Evolutionary conservation across 495 filamentous ascomycete species (phyloP).

Genomic region (Aspergillus ellipticus): DNA sequence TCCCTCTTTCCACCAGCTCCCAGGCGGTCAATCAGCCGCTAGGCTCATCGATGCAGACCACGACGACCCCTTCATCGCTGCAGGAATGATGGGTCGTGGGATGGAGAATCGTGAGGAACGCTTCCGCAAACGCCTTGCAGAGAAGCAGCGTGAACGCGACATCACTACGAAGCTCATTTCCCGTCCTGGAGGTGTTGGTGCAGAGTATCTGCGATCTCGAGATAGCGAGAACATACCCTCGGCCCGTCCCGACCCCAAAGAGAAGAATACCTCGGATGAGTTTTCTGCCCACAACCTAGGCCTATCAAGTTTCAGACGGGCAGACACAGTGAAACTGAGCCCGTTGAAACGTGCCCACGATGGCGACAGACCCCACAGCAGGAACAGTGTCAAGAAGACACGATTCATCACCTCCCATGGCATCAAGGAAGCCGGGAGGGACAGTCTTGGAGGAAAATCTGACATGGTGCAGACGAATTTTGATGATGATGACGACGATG

Average conservation of each 20-base stretch:
- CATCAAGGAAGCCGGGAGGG: constrained; percentile 70
- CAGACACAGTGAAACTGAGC: constrained; percentile 57
- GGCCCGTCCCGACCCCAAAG: not conserved
- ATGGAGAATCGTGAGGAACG: constrained; percentile 59
- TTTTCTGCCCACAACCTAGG: constrained; percentile 17
- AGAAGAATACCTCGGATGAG: not conserved
- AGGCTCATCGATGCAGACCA: constrained; percentile 67
- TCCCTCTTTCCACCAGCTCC: constrained; percentile 21
- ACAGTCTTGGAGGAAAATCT: constrained; percentile 60
- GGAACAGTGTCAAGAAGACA: constrained; percentile 64
- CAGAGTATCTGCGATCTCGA: constrained; percentile 68
- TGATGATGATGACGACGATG: constrained; percentile 42
- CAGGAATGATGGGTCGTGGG: constrained; percentile 43
- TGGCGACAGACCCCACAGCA: constrained; percentile 33
- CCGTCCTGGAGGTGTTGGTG: constrained; percentile 62
- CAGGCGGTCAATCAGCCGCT: constrained; percentile 49
- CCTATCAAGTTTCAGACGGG: constrained; percentile 30
- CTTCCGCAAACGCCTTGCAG: constrained; percentile 62
- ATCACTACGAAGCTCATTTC: constrained; percentile 65
- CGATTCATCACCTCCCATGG: constrained; percentile 75
- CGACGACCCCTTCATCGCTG: constrained; percentile 52
- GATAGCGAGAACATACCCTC: constrained; percentile 20
- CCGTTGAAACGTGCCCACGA: constrained; percentile 58
- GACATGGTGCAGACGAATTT: constrained; percentile 28
- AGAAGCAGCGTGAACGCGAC: constrained; percentile 75